A percentile compares a stretch with the other conserved stretches of the same genome.
Evolutionary conservation across 2,329 filamentous ascomycete species (phyloP).

Genomic region (Didymella sp.): DNA sequence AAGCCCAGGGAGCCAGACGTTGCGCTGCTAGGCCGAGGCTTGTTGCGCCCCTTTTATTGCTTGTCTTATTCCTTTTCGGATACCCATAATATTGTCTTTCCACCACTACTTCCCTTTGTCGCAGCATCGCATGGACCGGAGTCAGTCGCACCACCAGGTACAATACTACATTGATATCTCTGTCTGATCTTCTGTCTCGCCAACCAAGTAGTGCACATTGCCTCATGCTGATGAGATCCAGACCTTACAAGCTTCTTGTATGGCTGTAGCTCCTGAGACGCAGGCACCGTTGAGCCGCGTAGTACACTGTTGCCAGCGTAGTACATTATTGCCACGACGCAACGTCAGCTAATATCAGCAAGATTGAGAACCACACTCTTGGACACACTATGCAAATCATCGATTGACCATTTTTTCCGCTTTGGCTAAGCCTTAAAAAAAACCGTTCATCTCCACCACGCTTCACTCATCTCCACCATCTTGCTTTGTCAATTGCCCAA

Average conservation of each 20-base stretch:
- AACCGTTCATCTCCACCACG: background rate
- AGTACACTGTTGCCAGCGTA: slow-evolving; percentile 8
- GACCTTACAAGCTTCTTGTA: background rate
- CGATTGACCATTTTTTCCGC: background rate
- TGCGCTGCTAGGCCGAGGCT: slow-evolving; percentile 17
- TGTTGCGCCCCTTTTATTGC: slow-evolving; percentile 29
- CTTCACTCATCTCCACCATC: background rate
- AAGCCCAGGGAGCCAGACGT: slow-evolving; percentile 6
- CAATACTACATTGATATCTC: slow-evolving; percentile 17
- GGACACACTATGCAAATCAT: background rate
- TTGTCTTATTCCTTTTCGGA: slow-evolving; percentile 35
- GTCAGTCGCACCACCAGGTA: slow-evolving; percentile 14
- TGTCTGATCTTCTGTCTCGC: slow-evolving; percentile 10
- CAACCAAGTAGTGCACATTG: background rate
- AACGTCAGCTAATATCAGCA: background rate
- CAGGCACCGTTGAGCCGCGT: slow-evolving; percentile 8
- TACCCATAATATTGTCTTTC: slow-evolving; percentile 39
- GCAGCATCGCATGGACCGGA: slow-evolving; percentile 13
- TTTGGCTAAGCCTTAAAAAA: background rate
- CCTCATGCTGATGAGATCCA: slow-evolving; percentile 1
- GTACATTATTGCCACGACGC: slow-evolving; percentile 9
- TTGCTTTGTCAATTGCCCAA: background rate
- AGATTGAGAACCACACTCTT: background rate
- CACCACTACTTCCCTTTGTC: slow-evolving; percentile 14
- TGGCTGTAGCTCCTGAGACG: background rate